Percentiles rank a stretch among this genome's conserved stretches.
These are phyloP conservation scores for Malus sylvestris DNA, from an alignment of 306 rosid genomes.

Conservation along the genomic window DNA sequence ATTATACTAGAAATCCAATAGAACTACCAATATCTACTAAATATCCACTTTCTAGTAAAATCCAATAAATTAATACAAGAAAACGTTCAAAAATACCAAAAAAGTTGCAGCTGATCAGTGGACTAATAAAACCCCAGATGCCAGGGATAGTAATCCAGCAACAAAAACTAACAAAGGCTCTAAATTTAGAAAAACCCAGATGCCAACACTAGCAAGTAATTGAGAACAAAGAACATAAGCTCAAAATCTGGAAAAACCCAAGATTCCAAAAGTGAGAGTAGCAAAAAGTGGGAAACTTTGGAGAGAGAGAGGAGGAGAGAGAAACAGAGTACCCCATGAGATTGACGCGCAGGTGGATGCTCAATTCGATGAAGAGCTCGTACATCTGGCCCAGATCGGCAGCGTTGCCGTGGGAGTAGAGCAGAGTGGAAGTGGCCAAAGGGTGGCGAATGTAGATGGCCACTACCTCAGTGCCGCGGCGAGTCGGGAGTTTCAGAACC, in stretches of 20 bases:
- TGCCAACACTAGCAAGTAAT: not conserved
- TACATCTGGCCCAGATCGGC: slow-evolving; percentile 99
- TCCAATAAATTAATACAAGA: not conserved
- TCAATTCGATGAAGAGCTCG: slow-evolving; percentile 78
- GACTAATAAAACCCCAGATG: slow-evolving; percentile 6
- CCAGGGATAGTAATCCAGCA: not conserved
- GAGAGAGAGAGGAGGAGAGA: not conserved
- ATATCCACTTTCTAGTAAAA: not conserved
- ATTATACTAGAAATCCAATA: no score
- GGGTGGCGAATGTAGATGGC: slow-evolving; percentile 83
- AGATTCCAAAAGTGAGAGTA: not conserved
- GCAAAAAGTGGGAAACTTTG: slow-evolving; percentile 2
- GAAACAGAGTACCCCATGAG: slow-evolving; percentile 67
- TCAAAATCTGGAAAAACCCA: slow-evolving; percentile 1
- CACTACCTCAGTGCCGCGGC: slow-evolving; percentile 69
- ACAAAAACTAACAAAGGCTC: not conserved
- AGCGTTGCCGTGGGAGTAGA: slow-evolving; percentile 94
- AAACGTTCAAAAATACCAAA: not conserved
- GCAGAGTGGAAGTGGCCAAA: slow-evolving; percentile 77
- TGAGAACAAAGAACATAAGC: not conserved
- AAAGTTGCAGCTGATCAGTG: not conserved
- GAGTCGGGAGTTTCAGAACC: slow-evolving; percentile 63
- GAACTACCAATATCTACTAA: not conserved
- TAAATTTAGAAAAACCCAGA: slow-evolving; percentile 3
- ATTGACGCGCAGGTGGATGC: slow-evolving; percentile 81